Evolutionary conservation across 495 filamentous ascomycete genomes (phyloP).

Genomic region (Massariosphaeria phaeospora): DNA sequence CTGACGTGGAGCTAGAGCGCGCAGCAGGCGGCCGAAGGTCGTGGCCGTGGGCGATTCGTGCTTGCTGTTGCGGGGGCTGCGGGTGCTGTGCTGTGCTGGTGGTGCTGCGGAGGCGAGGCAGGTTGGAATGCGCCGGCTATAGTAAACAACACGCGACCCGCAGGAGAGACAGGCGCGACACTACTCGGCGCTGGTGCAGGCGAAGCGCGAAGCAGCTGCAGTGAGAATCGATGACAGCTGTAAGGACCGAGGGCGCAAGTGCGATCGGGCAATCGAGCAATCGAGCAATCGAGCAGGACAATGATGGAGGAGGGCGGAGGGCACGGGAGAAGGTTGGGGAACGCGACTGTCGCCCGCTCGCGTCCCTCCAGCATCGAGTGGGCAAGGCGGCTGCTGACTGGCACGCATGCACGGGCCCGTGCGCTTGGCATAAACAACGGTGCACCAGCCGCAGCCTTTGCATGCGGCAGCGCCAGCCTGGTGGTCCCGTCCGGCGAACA

Average conservation of each 20-base stretch:
- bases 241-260: constrained; percentile 8
- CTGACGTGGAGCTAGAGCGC: background rate
- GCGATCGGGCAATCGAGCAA: no score
- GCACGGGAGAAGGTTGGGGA: no score
- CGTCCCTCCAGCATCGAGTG: no score
- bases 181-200: constrained; percentile 6
- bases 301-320: no score
- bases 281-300: no score
- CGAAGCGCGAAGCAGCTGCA: background rate
- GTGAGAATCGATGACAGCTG: no score
- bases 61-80: background rate
- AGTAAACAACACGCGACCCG: constrained; percentile 7
- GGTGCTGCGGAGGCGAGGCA: background rate
- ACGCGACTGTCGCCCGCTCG: no score
- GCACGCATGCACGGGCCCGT: no score
- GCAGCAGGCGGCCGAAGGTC: background rate
- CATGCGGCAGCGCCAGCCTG: background rate
- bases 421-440: no score
- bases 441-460: background rate
- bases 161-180: background rate
- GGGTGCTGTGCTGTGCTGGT: background rate
- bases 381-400: no score
- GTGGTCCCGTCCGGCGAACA: background rate
- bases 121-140: background rate
- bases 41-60: constrained; percentile 23